phyloP scores from a whole-genome alignment of 805 yeast species.

The Helenozyma baotianmanensis region DNA sequence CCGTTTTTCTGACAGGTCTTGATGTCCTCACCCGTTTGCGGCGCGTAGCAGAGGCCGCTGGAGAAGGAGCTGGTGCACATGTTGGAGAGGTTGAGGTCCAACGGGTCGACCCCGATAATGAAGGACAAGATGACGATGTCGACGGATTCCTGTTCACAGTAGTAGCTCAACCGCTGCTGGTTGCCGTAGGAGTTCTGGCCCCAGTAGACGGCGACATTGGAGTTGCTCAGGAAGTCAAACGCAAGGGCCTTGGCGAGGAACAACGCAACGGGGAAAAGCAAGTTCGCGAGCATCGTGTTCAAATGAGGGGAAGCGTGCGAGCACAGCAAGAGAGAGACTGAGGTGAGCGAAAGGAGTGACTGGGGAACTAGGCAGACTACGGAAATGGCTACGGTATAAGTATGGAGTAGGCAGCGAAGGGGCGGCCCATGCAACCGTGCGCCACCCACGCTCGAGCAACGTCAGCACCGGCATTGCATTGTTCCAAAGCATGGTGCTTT shows the following conservation, averaged over 20 bases:
- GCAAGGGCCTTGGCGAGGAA: not conserved
- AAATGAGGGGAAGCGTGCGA: not conserved
- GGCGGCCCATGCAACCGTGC: too few relatives aligned
- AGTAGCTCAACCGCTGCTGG: slow-evolving; percentile 39
- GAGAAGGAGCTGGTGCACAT: slow-evolving; percentile 37
- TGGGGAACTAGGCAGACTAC: not conserved
- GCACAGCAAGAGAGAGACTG: too few relatives aligned
- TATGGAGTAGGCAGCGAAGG: too few relatives aligned
- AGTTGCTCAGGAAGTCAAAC: not conserved
- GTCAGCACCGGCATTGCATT: too few relatives aligned
- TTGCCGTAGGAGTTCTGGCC: slow-evolving; percentile 66
- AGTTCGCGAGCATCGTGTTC: not conserved
- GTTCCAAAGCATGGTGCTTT: too few relatives aligned
- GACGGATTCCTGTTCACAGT: slow-evolving; percentile 66
- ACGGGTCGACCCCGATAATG: slow-evolving; percentile 45
- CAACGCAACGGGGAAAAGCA: not conserved
- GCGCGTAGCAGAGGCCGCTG: slow-evolving; percentile 34
- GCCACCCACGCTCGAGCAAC: too few relatives aligned
- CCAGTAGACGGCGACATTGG: slow-evolving; percentile 79
- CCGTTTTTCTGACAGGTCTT: slow-evolving; percentile 10
- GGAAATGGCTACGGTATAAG: too few relatives aligned
- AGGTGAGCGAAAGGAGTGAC: not conserved
- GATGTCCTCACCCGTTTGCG: slow-evolving; percentile 12
- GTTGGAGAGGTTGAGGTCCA: slow-evolving; percentile 49
- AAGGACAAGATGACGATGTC: slow-evolving; percentile 74